Conservation (phyloP, 1,284 basidiomycete species). For the Rhodotorula sp. region DNA sequence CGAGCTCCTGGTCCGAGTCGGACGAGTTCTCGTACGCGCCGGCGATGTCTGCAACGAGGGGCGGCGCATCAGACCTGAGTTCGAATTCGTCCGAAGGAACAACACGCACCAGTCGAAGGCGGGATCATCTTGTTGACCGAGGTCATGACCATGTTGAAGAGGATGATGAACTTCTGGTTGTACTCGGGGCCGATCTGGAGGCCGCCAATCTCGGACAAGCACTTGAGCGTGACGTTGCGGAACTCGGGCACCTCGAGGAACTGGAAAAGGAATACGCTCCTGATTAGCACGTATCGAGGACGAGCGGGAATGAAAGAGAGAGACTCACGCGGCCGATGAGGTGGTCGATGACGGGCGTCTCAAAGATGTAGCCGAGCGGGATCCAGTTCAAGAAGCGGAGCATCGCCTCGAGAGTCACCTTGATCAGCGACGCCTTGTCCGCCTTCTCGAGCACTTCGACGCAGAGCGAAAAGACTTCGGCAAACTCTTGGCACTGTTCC, state of each 20-base stretch:
- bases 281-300: not conserved
- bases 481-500: constrained; percentile 85
- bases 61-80: constrained; percentile 1
- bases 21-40: constrained; percentile 87
- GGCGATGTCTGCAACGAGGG: constrained; percentile 64
- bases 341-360: constrained; percentile 95
- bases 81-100: not conserved
- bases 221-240: constrained; percentile 96
- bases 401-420: constrained; percentile 91
- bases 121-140: constrained; percentile 95
- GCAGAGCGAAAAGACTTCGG: constrained; percentile 92
- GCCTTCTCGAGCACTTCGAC: constrained; percentile 96
- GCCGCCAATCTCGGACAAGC: constrained; percentile 90
- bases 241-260: constrained; percentile 97
- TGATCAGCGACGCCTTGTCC: constrained; percentile 94
- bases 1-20: constrained; percentile 93
- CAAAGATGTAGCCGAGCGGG: constrained; percentile 97
- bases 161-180: constrained; percentile 94
- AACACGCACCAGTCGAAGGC: constrained; percentile 70
- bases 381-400: constrained; percentile 99
- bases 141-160: constrained; percentile 97
- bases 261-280: constrained; percentile 51
- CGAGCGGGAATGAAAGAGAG: not conserved
- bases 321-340: constrained; percentile 77
- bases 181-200: constrained; percentile 97